phyloP scores from a whole-genome alignment of 2,329 filamentous ascomycete species.

The Trichophyton verrucosum region DNA sequence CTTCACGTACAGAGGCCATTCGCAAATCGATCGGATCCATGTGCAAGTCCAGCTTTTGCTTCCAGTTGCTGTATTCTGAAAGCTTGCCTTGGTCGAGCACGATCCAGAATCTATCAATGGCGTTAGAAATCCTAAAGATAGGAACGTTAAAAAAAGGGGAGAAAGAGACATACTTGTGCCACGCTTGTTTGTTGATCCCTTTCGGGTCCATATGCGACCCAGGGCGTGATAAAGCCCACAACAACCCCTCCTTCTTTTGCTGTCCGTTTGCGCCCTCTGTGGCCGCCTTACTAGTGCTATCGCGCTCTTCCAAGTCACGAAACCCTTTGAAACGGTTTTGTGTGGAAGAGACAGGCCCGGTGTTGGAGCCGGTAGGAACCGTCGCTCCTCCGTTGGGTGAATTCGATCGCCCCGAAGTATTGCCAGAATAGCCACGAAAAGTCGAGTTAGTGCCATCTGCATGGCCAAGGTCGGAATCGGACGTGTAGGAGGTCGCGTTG shows the following conservation, averaged over 20 bases:
- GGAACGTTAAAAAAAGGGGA: not conserved
- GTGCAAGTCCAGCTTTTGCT: conserved; percentile 88
- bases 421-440: conserved; percentile 40
- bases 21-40: conserved; percentile 96
- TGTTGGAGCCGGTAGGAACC: conserved; percentile 10
- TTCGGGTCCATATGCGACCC: conserved; percentile 92
- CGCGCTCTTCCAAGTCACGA: conserved; percentile 79
- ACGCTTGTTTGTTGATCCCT: conserved; percentile 89
- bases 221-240: conserved; percentile 89
- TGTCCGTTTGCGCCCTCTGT: conserved; percentile 47
- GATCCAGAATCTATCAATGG: conserved; percentile 71
- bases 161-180: conserved; percentile 69
- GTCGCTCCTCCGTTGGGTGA: conserved; percentile 22
- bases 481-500: conserved; percentile 38
- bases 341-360: conserved; percentile 19
- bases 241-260: conserved; percentile 79
- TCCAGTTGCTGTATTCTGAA: conserved; percentile 99
- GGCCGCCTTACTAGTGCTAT: conserved; percentile 41
- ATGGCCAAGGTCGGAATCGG: conserved; percentile 58
- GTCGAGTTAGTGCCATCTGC: conserved; percentile 64
- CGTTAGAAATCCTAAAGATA: not conserved
- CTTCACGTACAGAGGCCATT: conserved; percentile 92
- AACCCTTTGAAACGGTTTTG: conserved; percentile 71
- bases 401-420: conserved; percentile 35
- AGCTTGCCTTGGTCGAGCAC: conserved; percentile 92